These are phyloP conservation scores for Hypoxylon sp. DNA, from an alignment of 2,329 filamentous ascomycete genomes.

Conservation along the genomic window DNA sequence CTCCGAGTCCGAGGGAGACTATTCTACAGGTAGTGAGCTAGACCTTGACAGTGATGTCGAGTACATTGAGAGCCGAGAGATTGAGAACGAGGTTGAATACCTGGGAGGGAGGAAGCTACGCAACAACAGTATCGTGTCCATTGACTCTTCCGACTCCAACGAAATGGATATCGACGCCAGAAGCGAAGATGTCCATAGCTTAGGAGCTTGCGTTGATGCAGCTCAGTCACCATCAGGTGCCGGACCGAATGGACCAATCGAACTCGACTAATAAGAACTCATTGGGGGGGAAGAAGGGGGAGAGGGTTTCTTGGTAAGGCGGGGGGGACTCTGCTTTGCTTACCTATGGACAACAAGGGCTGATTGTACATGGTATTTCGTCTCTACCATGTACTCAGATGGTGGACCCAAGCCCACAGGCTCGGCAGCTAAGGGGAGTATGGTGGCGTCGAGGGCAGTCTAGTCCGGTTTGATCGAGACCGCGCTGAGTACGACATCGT, in stretches of 20 bases:
- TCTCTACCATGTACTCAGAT: no score
- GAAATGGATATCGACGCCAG: conserved; percentile 36
- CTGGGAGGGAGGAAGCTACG: conserved; percentile 21
- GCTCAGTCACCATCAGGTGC: conserved; percentile 8
- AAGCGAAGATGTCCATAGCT: conserved; percentile 23
- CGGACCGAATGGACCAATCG: conserved; percentile 12
- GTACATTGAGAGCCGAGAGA: conserved; percentile 28
- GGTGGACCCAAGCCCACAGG: no score
- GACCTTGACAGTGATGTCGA: conserved; percentile 27
- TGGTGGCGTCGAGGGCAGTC: no score
- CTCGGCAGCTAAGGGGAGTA: no score
- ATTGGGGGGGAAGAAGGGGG: no score
- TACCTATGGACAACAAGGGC: no score
- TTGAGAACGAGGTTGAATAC: conserved; percentile 31
- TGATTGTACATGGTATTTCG: no score
- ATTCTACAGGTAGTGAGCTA: conserved; percentile 8
- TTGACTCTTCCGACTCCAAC: conserved; percentile 20
- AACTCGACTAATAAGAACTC: conserved; percentile 15
- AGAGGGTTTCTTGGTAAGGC: no score
- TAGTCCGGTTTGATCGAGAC: no score
- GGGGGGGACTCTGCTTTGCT: no score
- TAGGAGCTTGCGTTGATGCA: conserved; percentile 15
- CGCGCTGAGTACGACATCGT: no score
- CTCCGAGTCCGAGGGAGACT: conserved; percentile 32
- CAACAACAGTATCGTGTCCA: conserved; percentile 14